Conservation (phyloP, 305 asterid genomes). For the Fraxinus latifolia region DNA sequence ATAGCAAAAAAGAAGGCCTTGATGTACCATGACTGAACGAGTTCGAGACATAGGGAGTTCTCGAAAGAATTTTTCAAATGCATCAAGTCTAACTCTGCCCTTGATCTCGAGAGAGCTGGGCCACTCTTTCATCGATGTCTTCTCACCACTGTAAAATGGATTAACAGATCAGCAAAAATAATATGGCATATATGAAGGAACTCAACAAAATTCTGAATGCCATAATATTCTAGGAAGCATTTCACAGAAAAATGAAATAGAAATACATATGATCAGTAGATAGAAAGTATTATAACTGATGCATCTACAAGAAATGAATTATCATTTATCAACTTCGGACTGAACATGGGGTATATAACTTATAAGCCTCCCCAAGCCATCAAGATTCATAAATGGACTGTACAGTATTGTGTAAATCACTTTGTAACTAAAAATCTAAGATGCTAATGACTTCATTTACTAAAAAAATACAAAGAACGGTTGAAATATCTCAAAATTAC, state of each 20-base stretch:
- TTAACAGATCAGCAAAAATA: constrained; percentile 23
- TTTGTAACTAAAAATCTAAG: not conserved
- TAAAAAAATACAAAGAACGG: not conserved
- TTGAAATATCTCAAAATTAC: not conserved
- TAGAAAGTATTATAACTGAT: not conserved
- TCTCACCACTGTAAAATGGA: constrained; percentile 76
- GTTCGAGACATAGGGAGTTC: constrained; percentile 95
- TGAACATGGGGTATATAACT: not conserved
- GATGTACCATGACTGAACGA: constrained; percentile 99
- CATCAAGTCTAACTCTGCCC: constrained; percentile 92
- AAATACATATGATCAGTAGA: not conserved
- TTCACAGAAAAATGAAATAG: not conserved
- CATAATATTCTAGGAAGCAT: not conserved
- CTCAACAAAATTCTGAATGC: not conserved
- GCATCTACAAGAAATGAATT: not conserved
- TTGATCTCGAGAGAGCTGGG: constrained; percentile 79
- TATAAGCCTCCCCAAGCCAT: not conserved
- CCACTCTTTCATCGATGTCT: constrained; percentile 78
- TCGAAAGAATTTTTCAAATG: constrained; percentile 86
- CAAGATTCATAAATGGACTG: not conserved
- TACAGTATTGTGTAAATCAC: not conserved
- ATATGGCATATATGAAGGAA: not conserved
- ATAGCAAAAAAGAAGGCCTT: constrained; percentile 46
- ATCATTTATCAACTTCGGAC: not conserved
- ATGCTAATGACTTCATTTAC: not conserved